Evolutionary conservation across 2,329 filamentous ascomycete species (phyloP).

Genomic region (Colletotrichum godetiae): DNA sequence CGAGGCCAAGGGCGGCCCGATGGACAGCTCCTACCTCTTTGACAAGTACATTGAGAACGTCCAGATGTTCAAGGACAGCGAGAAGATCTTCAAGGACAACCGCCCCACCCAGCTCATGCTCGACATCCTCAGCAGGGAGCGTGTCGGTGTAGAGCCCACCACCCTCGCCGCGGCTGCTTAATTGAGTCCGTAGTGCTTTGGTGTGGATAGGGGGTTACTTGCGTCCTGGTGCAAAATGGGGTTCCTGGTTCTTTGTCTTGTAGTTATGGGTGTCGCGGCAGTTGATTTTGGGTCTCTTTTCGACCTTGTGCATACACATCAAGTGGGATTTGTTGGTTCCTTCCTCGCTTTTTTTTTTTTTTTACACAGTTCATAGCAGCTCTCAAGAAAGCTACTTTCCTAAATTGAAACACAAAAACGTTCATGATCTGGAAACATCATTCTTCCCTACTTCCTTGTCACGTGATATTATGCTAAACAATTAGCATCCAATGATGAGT

Average conservation of each 20-base stretch:
- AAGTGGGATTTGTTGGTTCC: slow-evolving; percentile 5
- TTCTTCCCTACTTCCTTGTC: background rate
- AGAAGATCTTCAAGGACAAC: slow-evolving; percentile 85
- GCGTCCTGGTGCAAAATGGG: background rate
- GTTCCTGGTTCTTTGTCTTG: background rate
- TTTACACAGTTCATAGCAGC: slow-evolving; percentile 7
- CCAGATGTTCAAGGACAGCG: slow-evolving; percentile 86
- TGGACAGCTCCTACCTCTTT: slow-evolving; percentile 96
- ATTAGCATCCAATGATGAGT: background rate
- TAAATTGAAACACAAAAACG: slow-evolving; percentile 14
- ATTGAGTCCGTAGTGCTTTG: background rate
- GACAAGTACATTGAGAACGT: slow-evolving; percentile 96
- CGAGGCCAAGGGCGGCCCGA: slow-evolving; percentile 95
- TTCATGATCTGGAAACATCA: background rate
- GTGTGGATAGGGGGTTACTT: background rate
- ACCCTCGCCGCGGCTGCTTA: slow-evolving; percentile 65
- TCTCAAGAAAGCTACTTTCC: slow-evolving; percentile 5
- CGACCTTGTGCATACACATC: slow-evolving; percentile 3
- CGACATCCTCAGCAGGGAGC: slow-evolving; percentile 92
- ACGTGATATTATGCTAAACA: background rate
- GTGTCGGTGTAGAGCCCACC: slow-evolving; percentile 85
- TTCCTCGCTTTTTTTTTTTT: slow-evolving; percentile 21
- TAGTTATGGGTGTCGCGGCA: slow-evolving; percentile 8
- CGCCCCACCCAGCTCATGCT: slow-evolving; percentile 88
- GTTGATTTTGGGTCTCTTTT: background rate